Evolutionary conservation across 176 grass and related monocot genomes (phyloP).

Genomic region (Aegilops speltoides): DNA sequence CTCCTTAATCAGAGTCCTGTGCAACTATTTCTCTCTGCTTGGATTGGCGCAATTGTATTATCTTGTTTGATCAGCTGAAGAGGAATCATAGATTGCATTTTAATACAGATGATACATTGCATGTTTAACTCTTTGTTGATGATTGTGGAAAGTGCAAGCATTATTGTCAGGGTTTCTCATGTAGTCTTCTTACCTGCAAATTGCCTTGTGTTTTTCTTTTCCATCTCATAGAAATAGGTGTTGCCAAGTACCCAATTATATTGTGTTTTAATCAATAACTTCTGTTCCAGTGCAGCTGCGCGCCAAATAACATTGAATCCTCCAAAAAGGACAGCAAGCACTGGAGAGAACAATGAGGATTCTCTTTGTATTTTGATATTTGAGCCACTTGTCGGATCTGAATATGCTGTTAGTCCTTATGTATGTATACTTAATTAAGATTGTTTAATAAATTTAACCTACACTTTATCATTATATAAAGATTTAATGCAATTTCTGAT

Average conservation of each 20-base stretch:
- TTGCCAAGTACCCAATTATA: neutral
- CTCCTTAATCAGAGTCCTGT: constrained; percentile 9
- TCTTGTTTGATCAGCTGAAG: neutral
- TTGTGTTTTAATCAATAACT: constrained; percentile 27
- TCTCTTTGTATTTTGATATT: constrained; percentile 74
- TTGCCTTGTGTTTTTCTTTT: constrained; percentile 1
- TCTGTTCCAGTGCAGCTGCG: constrained; percentile 82
- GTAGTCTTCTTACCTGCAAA: constrained; percentile 3
- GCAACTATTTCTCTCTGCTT: constrained; percentile 8
- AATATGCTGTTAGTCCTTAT: constrained; percentile 62
- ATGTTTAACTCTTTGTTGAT: neutral
- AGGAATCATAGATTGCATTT: neutral
- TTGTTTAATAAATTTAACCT: constrained; percentile 14
- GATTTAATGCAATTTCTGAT: neutral
- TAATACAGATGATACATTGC: neutral
- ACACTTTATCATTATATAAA: neutral
- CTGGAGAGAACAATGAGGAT: constrained; percentile 42
- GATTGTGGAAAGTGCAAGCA: neutral
- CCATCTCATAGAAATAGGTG: neutral
- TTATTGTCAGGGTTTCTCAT: constrained; percentile 7
- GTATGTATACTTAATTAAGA: neutral
- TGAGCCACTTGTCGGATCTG: constrained; percentile 61
- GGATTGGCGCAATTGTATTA: neutral
- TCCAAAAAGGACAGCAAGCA: constrained; percentile 30
- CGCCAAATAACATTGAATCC: constrained; percentile 67